These are phyloP conservation scores for Gracilariopsis chorda DNA, from an alignment of 23 red algal species.

Conservation along the genomic window DNA sequence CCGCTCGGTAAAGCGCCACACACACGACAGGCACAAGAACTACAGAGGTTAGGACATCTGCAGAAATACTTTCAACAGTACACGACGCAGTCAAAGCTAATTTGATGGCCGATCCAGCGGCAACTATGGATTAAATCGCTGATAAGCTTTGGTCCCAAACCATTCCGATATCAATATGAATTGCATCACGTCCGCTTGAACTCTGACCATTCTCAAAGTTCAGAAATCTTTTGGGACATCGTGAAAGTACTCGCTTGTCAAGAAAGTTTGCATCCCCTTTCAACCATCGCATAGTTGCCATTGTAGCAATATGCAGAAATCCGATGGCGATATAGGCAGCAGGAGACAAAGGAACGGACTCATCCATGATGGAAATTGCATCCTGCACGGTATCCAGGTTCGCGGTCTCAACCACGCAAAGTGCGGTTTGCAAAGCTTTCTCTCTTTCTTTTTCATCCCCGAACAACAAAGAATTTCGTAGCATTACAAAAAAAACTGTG, in stretches of 20 bases:
- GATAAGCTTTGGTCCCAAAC: slow-evolving; percentile 44
- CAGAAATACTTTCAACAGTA: slow-evolving; percentile 35
- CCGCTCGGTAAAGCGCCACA: slow-evolving; percentile 46
- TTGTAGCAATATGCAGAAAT: slow-evolving; percentile 4
- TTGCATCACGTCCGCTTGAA: background rate
- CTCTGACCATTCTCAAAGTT: background rate
- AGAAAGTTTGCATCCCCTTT: background rate
- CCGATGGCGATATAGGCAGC: slow-evolving; percentile 16
- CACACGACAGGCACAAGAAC: slow-evolving; percentile 58
- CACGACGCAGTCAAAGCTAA: background rate
- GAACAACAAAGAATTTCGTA: slow-evolving; percentile 39
- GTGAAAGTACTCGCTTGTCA: background rate
- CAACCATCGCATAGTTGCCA: slow-evolving; percentile 31
- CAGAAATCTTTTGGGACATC: slow-evolving; percentile 29
- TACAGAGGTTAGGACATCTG: slow-evolving; percentile 20
- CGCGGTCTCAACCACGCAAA: background rate
- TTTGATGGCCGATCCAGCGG: slow-evolving; percentile 25
- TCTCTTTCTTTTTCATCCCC: slow-evolving; percentile 5
- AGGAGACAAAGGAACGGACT: slow-evolving; percentile 6
- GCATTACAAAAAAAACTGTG: slow-evolving; percentile 13
- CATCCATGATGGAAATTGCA: slow-evolving; percentile 15
- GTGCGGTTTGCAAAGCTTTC: slow-evolving; percentile 10
- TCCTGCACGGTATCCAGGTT: background rate
- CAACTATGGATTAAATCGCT: slow-evolving; percentile 33
- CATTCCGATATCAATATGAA: slow-evolving; percentile 45